Base-by-base conservation (phyloP, 2,329 filamentous ascomycete species). In the Truncatella angustata region DNA sequence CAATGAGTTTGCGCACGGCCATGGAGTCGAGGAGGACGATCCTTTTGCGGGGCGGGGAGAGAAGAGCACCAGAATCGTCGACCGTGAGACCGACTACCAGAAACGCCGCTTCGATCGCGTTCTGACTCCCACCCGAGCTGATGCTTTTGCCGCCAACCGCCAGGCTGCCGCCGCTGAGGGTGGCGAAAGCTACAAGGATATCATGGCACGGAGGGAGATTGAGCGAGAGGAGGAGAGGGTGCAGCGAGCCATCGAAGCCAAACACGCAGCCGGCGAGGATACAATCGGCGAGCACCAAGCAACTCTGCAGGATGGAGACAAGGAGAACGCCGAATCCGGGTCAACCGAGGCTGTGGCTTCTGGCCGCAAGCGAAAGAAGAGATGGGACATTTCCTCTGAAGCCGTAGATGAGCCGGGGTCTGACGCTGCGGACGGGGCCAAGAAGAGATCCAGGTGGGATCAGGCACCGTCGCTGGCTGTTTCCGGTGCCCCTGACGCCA, bases 61-160 rank as follows among this genome's bases (percentile, higher is more conserved):
- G 76, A 90, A 93, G 73, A 90, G 91, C 69, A 91, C 88, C 53
- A 87, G 93, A 63, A 97, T 99, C 66, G 80, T 87, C 55, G 93
- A 95, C 67, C 88, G 94, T 64, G 93, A 97, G 76, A 95, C 91
- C 57, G 93, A 97, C 66, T 99, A 99, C 69, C 95, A 99, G 73
- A 96, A 96, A 74, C 90, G 92, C 59, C 86, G 92, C 54, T 95
- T 96, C 70, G 87, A 96, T 68, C 91, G 94, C 56, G 86, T 84
- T 49, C 78, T 97, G 57, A 94, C 91, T 20, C 91, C 92, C 4
- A 91, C 90, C 7, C 86, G 91, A 64, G 90, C 86, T 56, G 91
- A 96, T 67, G 87, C 91, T 1, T 96, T 96, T 65, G 88, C 89
- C 23, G 83, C 86, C 57, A 89, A 92, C 65, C 77, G 83, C 56